These are phyloP conservation scores for Fusarium mexicanum DNA, from an alignment of 2,329 filamentous ascomycete species.

Conservation along the genomic window DNA sequence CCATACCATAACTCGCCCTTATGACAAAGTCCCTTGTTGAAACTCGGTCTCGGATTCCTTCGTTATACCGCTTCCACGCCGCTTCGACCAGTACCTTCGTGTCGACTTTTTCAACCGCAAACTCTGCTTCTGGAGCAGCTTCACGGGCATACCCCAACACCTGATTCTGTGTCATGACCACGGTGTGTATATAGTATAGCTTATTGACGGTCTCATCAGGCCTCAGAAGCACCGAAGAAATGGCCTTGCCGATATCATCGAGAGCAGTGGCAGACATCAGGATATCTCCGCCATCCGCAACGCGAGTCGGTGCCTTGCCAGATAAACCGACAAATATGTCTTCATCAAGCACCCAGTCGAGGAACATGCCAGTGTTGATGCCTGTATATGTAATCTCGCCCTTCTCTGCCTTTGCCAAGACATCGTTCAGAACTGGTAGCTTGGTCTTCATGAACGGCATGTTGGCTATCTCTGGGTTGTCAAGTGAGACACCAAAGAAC, in stretches of 20 bases:
- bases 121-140: not conserved
- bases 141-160: not conserved
- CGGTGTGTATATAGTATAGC: not conserved
- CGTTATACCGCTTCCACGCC: slow-evolving; percentile 3
- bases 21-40: not conserved
- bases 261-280: not conserved
- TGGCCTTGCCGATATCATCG: not conserved
- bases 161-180: slow-evolving; percentile 12
- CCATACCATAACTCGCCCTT: not conserved
- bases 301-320: not conserved
- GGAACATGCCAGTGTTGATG: slow-evolving; percentile 12
- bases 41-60: not conserved
- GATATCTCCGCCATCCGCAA: not conserved
- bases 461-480: not conserved
- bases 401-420: not conserved
- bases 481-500: not conserved
- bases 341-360: slow-evolving; percentile 2
- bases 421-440: not conserved
- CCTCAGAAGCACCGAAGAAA: not conserved
- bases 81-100: not conserved
- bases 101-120: not conserved
- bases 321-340: slow-evolving; percentile 5
- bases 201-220: not conserved
- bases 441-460: slow-evolving; percentile 14
- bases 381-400: slow-evolving; percentile 2